Percentiles rank a stretch among this genome's conserved stretches.
phyloP scores from a whole-genome alignment of 176 grass and related monocot species.

The Urochloa ruziziensis region DNA sequence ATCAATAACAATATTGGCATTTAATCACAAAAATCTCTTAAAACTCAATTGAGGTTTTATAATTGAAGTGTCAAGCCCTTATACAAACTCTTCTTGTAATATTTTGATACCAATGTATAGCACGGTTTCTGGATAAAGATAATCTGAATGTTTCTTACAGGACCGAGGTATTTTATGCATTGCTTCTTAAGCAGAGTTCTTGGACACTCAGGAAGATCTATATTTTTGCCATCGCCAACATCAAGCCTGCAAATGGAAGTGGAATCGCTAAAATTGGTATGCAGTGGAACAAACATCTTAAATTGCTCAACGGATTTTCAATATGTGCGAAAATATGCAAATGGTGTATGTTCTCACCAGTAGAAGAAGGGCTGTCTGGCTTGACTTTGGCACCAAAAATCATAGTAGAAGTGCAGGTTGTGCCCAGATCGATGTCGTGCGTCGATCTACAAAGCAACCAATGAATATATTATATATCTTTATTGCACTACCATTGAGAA shows the following conservation, averaged over 20 bases:
- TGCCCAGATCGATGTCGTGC: constrained; percentile 85
- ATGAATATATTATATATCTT: not conserved
- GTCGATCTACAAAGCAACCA: constrained; percentile 62
- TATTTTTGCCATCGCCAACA: constrained; percentile 73
- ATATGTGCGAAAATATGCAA: not conserved
- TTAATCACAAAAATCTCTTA: too few relatives aligned
- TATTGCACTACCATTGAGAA: not conserved
- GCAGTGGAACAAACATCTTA: not conserved
- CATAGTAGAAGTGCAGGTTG: constrained; percentile 85
- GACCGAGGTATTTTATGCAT: constrained; percentile 91
- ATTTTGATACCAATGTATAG: not conserved
- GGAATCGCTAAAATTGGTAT: not conserved
- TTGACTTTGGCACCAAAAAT: constrained; percentile 67
- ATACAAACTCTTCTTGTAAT: too few relatives aligned
- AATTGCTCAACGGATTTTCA: not conserved
- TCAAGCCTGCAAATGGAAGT: constrained; percentile 63
- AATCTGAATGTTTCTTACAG: constrained; percentile 53
- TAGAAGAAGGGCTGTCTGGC: constrained; percentile 93
- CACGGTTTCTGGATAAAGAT: not conserved
- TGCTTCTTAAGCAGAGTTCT: constrained; percentile 69
- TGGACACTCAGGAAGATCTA: constrained; percentile 69
- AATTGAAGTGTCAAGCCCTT: too few relatives aligned
- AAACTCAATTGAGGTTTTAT: not conserved
- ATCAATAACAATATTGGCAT: not conserved
- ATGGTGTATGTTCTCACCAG: constrained; percentile 53